Conservation (phyloP, 1,284 basidiomycete genomes). For the Microstroma glucosiphilum region DNA sequence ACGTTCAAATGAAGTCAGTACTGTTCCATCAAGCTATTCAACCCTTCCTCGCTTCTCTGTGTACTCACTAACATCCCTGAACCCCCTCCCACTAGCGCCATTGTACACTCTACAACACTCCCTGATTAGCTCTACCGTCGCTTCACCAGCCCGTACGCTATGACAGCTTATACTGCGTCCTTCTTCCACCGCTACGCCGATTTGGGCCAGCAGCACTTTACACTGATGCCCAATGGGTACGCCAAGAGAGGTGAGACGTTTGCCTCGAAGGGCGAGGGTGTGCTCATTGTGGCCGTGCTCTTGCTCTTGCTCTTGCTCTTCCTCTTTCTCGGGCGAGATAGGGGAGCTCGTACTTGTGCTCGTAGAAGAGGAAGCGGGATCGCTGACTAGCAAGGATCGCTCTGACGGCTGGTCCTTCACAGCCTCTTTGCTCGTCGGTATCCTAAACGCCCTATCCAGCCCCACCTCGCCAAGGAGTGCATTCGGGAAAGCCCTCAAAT, state of each 20-base stretch:
- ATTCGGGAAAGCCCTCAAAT: constrained; percentile 26
- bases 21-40: background rate
- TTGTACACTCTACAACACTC: constrained; percentile 11
- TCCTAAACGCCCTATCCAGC: constrained; percentile 40
- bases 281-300: background rate
- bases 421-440: constrained; percentile 28
- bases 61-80: constrained; percentile 3
- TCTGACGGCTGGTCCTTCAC: constrained; percentile 6
- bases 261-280: constrained; percentile 1
- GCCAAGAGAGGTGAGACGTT: constrained; percentile 28
- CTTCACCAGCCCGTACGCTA: constrained; percentile 39
- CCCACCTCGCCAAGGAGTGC: constrained; percentile 45
- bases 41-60: background rate
- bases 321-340: background rate
- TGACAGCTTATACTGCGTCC: constrained; percentile 42
- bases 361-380: background rate
- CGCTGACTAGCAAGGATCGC: background rate
- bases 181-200: constrained; percentile 28
- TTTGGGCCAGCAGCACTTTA: constrained; percentile 32
- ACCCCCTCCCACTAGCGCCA: constrained; percentile 1
- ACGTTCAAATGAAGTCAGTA: background rate
- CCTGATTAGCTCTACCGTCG: constrained; percentile 28
- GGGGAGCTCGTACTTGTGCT: background rate
- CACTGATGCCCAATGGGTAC: constrained; percentile 42
- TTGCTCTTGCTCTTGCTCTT: background rate